Conservation (phyloP, 257 asterid genomes). For the Capsicum pubescens region DNA sequence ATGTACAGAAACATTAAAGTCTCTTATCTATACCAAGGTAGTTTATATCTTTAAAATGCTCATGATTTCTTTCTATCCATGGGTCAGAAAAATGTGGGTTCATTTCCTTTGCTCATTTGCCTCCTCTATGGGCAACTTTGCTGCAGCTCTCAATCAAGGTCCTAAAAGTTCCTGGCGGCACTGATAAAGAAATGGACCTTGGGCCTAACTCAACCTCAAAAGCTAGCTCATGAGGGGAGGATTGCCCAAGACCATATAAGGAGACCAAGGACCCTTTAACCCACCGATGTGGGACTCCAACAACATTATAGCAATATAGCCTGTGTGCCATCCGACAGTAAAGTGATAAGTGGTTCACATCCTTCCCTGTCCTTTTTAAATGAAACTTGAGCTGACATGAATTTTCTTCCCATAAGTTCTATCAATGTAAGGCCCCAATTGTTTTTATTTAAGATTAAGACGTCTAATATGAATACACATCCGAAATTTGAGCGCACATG, state of each 20-base stretch:
- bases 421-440: neutral
- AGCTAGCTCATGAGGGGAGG: too few species aligned
- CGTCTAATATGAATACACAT: neutral
- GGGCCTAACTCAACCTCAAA: too few species aligned
- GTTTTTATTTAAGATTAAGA: neutral
- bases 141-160: slow-evolving; percentile 18
- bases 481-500: neutral
- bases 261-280: too few species aligned
- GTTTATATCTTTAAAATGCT: neutral
- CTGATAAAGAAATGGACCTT: too few species aligned
- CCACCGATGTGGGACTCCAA: too few species aligned
- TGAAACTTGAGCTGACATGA: slow-evolving; percentile 1
- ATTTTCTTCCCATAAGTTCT: neutral
- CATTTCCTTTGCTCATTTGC: neutral
- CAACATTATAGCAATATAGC: neutral
- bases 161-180: neutral
- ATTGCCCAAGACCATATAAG: too few species aligned
- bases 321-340: slow-evolving; percentile 16
- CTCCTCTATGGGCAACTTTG: neutral
- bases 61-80: neutral
- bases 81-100: neutral
- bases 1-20: neutral
- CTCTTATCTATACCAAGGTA: slow-evolving; percentile 1
- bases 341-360: slow-evolving; percentile 13
- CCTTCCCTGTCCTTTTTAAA: neutral